Base-by-base conservation (phyloP, 2,329 filamentous ascomycete genomes). In the Trichoderma polysporum region DNA sequence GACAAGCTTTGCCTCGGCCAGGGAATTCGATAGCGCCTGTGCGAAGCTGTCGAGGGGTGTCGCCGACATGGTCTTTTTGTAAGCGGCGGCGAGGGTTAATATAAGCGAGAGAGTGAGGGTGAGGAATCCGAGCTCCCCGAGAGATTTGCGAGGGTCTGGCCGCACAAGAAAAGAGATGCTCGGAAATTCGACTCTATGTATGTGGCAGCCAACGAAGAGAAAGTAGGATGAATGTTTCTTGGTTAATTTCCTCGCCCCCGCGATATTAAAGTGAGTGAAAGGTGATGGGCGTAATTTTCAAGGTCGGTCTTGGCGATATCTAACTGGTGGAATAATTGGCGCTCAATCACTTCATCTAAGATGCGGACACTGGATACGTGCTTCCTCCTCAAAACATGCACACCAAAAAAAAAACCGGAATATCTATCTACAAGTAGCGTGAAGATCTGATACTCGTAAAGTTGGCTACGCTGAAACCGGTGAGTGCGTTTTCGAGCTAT, bases 1-100 rank as follows among this genome's bases (percentile, higher is more conserved):
- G 2, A 79, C 76, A n/a, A 83, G 76, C 27, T 75, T 74, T 19
- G 79, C 79, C 29, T 76, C 70, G n/a, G 73, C 70, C 12, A 82
- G 74, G 22, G 79, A 79, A 62, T 31, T 68, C 3, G 66, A 67
- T 7, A 81, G 70, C 8, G 63, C 15, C 7, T 63, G 67, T 17
- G 72, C 19, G 12, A 70, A 39, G n/a, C 69, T 60, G 45, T 71
- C 59, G 17, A 71, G 68, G 49, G 52, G 6, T 35, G 60, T 15
- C 8, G 53, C 52, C n/a, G 61, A 27, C 61, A 64, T 64, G 39
- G 39, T 8, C 19, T 41, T n/a, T 41, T 19, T 19, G n/a, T 2
- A 25, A 39, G 37, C 13, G 37, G 33, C 19, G 9, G 19, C 9
- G n/a, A 47, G 33, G 39, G 49, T 22, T 29, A 39, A 41, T 25